These are phyloP conservation scores for Trichocladium antarcticum DNA, from an alignment of 495 filamentous ascomycete species.

Conservation along the genomic window DNA sequence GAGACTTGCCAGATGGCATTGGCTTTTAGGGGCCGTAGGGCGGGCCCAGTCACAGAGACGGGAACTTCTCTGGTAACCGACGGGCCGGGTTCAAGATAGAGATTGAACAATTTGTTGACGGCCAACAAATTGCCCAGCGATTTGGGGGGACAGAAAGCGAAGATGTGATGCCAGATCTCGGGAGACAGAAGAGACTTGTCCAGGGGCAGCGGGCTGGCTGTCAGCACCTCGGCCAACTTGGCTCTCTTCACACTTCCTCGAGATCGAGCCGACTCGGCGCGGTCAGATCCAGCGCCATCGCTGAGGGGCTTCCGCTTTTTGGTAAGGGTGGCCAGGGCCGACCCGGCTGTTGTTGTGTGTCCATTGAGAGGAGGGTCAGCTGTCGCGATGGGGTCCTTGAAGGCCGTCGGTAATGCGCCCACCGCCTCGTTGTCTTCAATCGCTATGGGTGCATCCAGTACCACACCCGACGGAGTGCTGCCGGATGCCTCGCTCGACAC, in stretches of 20 bases:
- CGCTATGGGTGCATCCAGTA: not conserved
- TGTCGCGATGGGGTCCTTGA: not conserved
- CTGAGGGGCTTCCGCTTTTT: constrained; percentile 33
- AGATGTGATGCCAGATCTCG: constrained; percentile 47
- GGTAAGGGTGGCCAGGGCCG: constrained; percentile 8
- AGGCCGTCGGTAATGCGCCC: not conserved
- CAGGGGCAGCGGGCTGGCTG: constrained; percentile 1
- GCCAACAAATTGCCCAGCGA: constrained; percentile 39
- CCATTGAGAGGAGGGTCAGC: not conserved
- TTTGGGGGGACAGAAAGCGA: constrained; percentile 43
- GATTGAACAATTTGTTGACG: constrained; percentile 43
- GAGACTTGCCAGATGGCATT: constrained; percentile 51
- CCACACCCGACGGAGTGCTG: too few relatives aligned
- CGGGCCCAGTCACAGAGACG: constrained; percentile 12
- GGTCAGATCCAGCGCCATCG: not conserved
- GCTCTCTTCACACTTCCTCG: constrained; percentile 25
- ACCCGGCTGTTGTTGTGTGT: not conserved
- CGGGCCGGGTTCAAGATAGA: constrained; percentile 39
- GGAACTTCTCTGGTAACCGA: constrained; percentile 18
- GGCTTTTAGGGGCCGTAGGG: constrained; percentile 29
- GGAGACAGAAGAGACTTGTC: constrained; percentile 37
- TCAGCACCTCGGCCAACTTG: constrained; percentile 24
- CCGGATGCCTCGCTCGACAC: too few relatives aligned
- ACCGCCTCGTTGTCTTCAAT: not conserved
- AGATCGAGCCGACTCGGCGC: not conserved